Percentiles rank a stretch among this genome's conserved stretches.
These are phyloP conservation scores for Streptanthus diversifolius DNA, from an alignment of 345 rosid genomes.

Conservation along the genomic window DNA sequence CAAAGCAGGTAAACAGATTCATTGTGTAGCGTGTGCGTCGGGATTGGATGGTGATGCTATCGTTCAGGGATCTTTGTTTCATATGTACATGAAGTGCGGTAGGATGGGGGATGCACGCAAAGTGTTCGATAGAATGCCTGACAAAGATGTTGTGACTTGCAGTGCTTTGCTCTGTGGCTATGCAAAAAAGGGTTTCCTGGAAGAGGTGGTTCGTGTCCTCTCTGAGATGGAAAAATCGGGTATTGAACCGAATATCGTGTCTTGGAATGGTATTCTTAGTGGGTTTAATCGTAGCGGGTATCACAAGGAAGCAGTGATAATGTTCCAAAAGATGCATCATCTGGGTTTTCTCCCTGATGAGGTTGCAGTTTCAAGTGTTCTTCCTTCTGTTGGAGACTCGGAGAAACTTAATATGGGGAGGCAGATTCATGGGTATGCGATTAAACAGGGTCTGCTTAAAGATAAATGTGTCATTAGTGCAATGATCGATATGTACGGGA, in stretches of 20 bases:
- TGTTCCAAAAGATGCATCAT: conserved; percentile 48
- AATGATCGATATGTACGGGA: conserved; percentile 57
- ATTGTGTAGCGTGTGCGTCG: conserved; percentile 22
- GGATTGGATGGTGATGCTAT: conserved; percentile 37
- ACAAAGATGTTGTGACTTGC: conserved; percentile 46
- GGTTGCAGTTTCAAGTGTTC: conserved; percentile 45
- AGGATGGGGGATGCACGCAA: conserved; percentile 43
- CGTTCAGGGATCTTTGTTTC: conserved; percentile 52
- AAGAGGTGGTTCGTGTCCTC: conserved; percentile 42
- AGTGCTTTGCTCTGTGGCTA: conserved; percentile 55
- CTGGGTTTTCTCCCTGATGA: conserved; percentile 48
- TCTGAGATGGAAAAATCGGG: conserved; percentile 34
- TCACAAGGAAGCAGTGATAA: conserved; percentile 38
- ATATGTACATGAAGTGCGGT: conserved; percentile 48
- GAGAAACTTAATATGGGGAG: conserved; percentile 41
- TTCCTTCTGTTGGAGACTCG: conserved; percentile 49
- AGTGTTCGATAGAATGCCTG: conserved; percentile 50
- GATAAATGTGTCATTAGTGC: conserved; percentile 45
- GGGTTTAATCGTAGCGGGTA: conserved; percentile 57
- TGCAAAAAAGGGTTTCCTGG: conserved; percentile 44
- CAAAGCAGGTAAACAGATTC: conserved; percentile 33
- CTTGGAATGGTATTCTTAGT: conserved; percentile 71
- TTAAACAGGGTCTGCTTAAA: conserved; percentile 42
- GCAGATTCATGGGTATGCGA: conserved; percentile 51
- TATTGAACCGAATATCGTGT: conserved; percentile 43